phyloP scores from a whole-genome alignment of 768 basidiomycete species.

The Boletus sensibilis region DNA sequence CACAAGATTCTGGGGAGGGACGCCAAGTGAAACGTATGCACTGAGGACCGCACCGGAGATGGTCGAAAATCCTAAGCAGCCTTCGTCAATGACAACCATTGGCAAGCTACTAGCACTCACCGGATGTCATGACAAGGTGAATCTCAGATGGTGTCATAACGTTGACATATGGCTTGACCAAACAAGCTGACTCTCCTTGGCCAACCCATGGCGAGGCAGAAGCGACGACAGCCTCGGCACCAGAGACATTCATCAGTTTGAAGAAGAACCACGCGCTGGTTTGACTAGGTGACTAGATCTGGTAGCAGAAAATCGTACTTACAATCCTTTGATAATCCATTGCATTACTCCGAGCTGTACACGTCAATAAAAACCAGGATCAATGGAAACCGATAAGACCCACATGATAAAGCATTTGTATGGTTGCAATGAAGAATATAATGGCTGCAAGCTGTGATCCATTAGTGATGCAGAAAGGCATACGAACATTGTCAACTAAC shows the following conservation, averaged over 20 bases:
- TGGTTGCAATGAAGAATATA: conserved; percentile 92
- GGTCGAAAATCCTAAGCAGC: conserved; percentile 67
- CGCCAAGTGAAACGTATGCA: conserved; percentile 78
- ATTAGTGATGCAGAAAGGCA: conserved; percentile 16
- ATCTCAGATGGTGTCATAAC: conserved; percentile 83
- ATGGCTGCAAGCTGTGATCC: conserved; percentile 60
- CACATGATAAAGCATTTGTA: conserved; percentile 85
- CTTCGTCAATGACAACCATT: conserved; percentile 4
- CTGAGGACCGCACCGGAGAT: conserved; percentile 88
- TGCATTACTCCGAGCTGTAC: conserved; percentile 79
- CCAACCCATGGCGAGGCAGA: conserved; percentile 94
- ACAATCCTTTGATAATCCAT: conserved; percentile 89
- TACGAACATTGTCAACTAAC: conserved; percentile 37
- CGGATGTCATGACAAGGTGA: conserved; percentile 87
- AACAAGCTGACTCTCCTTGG: conserved; percentile 84
- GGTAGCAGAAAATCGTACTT: conserved; percentile 23
- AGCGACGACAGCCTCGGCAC: conserved; percentile 91
- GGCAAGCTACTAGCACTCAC: conserved; percentile 30
- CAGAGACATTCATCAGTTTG: conserved; percentile 88
- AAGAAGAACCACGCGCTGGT: conserved; percentile 89
- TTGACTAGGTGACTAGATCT: background rate
- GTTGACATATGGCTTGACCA: conserved; percentile 82
- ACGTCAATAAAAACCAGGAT: background rate
- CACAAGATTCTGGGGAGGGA: conserved; percentile 75
- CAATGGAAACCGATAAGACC: background rate